These are phyloP conservation scores for Cinnamomum micranthum DNA, from an alignment of 164 flowering plant genomes.

Conservation along the genomic window DNA sequence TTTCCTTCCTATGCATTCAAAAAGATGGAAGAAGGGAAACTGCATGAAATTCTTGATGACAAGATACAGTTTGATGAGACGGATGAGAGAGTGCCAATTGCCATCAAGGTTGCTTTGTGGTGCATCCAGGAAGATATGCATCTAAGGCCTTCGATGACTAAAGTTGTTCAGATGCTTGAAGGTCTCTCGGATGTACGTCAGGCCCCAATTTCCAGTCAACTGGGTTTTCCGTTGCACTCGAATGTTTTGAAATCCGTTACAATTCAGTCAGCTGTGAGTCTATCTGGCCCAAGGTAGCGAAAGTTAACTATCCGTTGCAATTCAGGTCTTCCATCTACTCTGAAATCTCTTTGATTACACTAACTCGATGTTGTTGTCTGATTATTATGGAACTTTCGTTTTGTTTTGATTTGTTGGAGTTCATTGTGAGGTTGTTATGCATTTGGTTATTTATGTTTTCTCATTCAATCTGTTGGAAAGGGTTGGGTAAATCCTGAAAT, in stretches of 20 bases:
- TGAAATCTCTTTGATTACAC: too few relatives aligned
- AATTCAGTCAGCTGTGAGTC: slow-evolving; percentile 31
- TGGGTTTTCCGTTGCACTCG: slow-evolving; percentile 26
- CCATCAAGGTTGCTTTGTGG: slow-evolving; percentile 57
- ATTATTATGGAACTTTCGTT: too few relatives aligned
- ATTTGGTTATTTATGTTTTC: too few relatives aligned
- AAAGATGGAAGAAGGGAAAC: slow-evolving; percentile 52
- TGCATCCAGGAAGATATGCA: slow-evolving; percentile 59
- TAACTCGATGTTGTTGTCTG: too few relatives aligned
- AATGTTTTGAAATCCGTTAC: slow-evolving; percentile 29
- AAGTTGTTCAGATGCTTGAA: slow-evolving; percentile 68
- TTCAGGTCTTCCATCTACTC: neutral
- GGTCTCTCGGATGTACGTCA: slow-evolving; percentile 40
- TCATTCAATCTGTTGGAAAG: too few relatives aligned
- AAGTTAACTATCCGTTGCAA: neutral
- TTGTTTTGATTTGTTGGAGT: too few relatives aligned
- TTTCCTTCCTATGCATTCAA: slow-evolving; percentile 49
- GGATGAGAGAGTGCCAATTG: slow-evolving; percentile 31
- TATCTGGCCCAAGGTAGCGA: slow-evolving; percentile 52
- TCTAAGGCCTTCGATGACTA: slow-evolving; percentile 53
- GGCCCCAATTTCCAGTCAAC: slow-evolving; percentile 39
- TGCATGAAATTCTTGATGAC: slow-evolving; percentile 40
- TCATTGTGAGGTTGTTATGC: too few relatives aligned
- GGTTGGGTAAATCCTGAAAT: too few relatives aligned
- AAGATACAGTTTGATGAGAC: slow-evolving; percentile 23